Percentiles rank a stretch among this genome's conserved stretches.
Evolutionary conservation across 805 yeast genomes (phyloP).

Genomic region (Lipomyces lipofer): DNA sequence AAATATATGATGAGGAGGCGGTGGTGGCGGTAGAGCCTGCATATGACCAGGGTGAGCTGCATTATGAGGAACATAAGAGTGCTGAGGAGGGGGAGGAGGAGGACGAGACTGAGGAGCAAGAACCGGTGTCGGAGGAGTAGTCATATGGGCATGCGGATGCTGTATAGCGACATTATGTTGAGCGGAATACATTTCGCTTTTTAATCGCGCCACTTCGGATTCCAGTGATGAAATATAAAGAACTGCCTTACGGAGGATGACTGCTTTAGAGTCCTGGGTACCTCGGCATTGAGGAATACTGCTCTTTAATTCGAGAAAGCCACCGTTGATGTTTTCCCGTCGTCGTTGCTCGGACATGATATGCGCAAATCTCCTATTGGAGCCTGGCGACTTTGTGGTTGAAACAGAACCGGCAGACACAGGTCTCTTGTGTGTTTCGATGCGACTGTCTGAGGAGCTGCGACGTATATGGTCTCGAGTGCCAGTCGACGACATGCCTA

Average conservation of each 20-base stretch:
- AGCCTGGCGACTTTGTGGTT: constrained; percentile 9
- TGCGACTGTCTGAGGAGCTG: not conserved
- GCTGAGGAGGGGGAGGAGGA: not conserved
- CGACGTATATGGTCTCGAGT: too few relatives aligned
- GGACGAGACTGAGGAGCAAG: not conserved
- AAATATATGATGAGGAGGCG: not conserved
- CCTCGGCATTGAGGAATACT: constrained; percentile 46
- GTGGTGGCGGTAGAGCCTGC: not conserved
- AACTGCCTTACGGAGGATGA: constrained; percentile 46
- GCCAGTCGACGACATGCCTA: too few relatives aligned
- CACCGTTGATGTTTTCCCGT: constrained; percentile 50
- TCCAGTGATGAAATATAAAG: constrained; percentile 46
- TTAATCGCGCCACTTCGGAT: constrained; percentile 34
- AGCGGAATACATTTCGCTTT: constrained; percentile 10
- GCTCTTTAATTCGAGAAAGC: constrained; percentile 44
- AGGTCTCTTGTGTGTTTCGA: not conserved
- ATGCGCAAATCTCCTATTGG: constrained; percentile 43
- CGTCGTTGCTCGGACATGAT: constrained; percentile 50
- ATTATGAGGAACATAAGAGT: not conserved
- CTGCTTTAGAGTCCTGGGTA: constrained; percentile 50
- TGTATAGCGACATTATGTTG: not conserved
- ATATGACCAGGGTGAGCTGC: too few relatives aligned
- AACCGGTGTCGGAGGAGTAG: not conserved
- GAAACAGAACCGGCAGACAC: not conserved
- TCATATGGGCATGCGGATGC: not conserved